These are phyloP conservation scores for Venturia carpophila DNA, from an alignment of 2,329 filamentous ascomycete genomes.

Conservation along the genomic window DNA sequence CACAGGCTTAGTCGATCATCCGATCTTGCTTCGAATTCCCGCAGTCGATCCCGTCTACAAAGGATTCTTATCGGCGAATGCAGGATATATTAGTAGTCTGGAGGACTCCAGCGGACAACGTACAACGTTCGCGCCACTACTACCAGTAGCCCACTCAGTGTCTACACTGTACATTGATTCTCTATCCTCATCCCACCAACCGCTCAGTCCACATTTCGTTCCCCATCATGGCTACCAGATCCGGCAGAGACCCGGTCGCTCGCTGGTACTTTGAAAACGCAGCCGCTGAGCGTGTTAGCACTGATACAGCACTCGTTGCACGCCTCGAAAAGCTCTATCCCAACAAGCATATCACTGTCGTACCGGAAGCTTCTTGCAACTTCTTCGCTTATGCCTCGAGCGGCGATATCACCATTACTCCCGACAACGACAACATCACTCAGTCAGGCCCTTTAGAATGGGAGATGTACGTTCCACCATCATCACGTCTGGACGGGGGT, in stretches of 20 bases:
- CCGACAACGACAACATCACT: conserved; percentile 13
- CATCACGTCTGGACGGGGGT: conserved; percentile 14
- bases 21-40: too few species aligned
- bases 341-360: conserved; percentile 12
- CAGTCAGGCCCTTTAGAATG: conserved; percentile 6
- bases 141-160: not conserved
- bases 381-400: conserved; percentile 5
- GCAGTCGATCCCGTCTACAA: not conserved
- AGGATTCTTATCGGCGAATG: not conserved
- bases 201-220: not conserved
- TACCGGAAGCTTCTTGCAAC: conserved; percentile 14
- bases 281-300: conserved; percentile 9
- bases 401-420: conserved; percentile 5
- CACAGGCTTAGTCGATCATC: too few species aligned
- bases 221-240: not conserved
- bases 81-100: not conserved
- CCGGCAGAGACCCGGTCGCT: conserved; percentile 8
- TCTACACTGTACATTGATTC: not conserved
- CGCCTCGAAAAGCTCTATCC: conserved; percentile 15
- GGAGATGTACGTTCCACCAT: conserved; percentile 8
- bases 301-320: conserved; percentile 9
- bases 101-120: not conserved
- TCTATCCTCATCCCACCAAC: not conserved
- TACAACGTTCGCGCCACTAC: not conserved
- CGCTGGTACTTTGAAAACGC: conserved; percentile 8